phyloP scores from a whole-genome alignment of 139 green algal species.

The Auxenochlorella pyrenoidosa region DNA sequence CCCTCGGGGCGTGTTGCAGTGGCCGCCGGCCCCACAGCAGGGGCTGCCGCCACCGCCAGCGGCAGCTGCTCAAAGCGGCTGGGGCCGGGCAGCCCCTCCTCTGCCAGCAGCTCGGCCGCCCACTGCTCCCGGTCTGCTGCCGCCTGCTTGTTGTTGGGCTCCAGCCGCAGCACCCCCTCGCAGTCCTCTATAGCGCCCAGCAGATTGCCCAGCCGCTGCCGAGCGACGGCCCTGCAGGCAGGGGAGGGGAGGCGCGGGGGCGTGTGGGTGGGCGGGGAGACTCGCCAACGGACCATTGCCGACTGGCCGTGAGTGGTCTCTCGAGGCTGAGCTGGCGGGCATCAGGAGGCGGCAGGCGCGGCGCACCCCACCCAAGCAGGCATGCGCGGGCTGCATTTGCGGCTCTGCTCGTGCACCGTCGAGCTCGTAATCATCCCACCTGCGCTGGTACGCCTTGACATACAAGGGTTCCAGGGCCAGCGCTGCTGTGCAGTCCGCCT shows the following conservation, averaged over 20 bases:
- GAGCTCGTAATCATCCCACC: neutral
- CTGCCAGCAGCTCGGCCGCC: neutral
- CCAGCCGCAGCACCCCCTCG: constrained; percentile 71
- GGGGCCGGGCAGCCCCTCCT: constrained; percentile 31
- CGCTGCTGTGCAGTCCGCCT: constrained; percentile 67
- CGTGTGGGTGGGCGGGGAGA: too few relatives aligned
- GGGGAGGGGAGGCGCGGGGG: neutral
- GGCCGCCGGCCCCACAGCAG: neutral
- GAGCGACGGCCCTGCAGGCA: constrained; percentile 59
- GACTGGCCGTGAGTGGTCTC: too few relatives aligned
- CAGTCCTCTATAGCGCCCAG: constrained; percentile 70
- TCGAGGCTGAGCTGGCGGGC: neutral
- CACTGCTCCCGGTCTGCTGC: constrained; percentile 47
- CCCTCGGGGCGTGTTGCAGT: neutral
- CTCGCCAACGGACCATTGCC: too few relatives aligned
- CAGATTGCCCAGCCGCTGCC: constrained; percentile 50
- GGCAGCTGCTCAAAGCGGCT: neutral
- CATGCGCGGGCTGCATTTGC: neutral
- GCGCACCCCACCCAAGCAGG: neutral
- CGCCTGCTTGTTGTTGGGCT: constrained; percentile 66
- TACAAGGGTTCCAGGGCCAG: constrained; percentile 70
- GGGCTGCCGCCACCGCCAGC: neutral
- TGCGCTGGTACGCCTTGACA: constrained; percentile 68
- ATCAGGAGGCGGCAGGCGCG: neutral
- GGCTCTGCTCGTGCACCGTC: too few relatives aligned